Evolutionary conservation across 768 basidiomycete species (phyloP).

Genomic region (Rhizopogon salebrosus): DNA sequence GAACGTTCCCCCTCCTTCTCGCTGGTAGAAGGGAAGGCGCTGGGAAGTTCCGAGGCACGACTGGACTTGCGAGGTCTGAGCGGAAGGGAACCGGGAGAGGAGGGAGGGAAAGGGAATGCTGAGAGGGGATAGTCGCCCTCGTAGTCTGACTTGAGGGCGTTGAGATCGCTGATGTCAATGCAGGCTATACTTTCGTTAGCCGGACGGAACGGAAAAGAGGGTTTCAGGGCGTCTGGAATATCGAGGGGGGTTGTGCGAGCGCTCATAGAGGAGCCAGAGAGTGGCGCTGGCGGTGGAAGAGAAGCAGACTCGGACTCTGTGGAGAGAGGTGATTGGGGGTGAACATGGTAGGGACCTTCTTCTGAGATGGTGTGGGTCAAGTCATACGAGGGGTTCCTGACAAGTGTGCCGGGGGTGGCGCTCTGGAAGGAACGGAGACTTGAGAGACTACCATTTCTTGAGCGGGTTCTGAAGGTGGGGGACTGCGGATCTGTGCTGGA

Average conservation of each 20-base stretch:
- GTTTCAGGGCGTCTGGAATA: neutral
- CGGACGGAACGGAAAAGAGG: neutral
- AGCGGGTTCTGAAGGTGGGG: neutral
- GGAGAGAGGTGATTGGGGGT: neutral
- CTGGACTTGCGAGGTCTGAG: constrained; percentile 21
- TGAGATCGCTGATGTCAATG: constrained; percentile 28
- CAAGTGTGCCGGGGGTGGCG: neutral
- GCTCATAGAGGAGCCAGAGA: neutral
- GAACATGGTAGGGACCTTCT: neutral
- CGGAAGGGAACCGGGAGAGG: constrained; percentile 4
- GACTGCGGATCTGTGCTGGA: neutral
- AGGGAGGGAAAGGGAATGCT: constrained; percentile 20
- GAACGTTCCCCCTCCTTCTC: constrained; percentile 16
- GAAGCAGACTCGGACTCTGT: no score
- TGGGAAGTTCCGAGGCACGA: constrained; percentile 8
- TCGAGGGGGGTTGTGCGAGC: neutral
- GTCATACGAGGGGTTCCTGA: neutral
- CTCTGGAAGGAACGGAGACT: neutral
- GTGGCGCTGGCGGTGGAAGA: no score
- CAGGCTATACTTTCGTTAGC: constrained; percentile 22
- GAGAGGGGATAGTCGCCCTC: constrained; percentile 24
- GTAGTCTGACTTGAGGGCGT: constrained; percentile 22
- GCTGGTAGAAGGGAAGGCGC: constrained; percentile 8
- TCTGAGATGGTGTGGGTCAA: neutral
- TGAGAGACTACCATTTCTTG: neutral